Conservation (phyloP, 2,329 filamentous ascomycete genomes). For the Neofusicoccum sp. region DNA sequence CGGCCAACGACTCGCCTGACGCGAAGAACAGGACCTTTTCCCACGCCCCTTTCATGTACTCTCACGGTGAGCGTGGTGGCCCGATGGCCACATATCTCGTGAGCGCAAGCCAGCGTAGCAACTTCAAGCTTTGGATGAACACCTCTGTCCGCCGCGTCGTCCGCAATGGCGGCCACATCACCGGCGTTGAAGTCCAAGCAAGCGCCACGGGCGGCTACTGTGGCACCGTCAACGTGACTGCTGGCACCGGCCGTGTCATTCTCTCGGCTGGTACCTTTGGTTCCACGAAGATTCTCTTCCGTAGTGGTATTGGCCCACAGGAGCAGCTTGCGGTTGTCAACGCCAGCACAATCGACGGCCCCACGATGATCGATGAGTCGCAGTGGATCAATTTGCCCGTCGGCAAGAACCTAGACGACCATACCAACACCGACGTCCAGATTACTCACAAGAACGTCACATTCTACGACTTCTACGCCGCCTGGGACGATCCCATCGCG, state of each 20-base stretch:
- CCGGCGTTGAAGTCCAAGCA: slow-evolving; percentile 64
- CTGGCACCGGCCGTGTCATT: slow-evolving; percentile 62
- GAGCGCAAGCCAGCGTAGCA: slow-evolving; percentile 55
- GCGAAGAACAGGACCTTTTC: slow-evolving; percentile 66
- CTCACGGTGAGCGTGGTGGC: slow-evolving; percentile 64
- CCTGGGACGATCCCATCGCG: slow-evolving; percentile 49
- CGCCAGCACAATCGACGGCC: slow-evolving; percentile 42
- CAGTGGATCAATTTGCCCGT: slow-evolving; percentile 54
- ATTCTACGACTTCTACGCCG: slow-evolving; percentile 66
- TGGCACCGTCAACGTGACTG: slow-evolving; percentile 60
- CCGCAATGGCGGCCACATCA: slow-evolving; percentile 60
- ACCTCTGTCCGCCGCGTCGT: slow-evolving; percentile 67
- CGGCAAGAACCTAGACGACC: slow-evolving; percentile 51
- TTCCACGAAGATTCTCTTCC: slow-evolving; percentile 66
- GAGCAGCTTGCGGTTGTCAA: slow-evolving; percentile 47
- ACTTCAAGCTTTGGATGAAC: slow-evolving; percentile 67
- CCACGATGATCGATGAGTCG: slow-evolving; percentile 43
- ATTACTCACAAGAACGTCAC: slow-evolving; percentile 52
- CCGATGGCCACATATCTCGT: slow-evolving; percentile 71
- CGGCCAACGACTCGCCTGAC: slow-evolving; percentile 58
- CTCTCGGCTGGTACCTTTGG: slow-evolving; percentile 68
- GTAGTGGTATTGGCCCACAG: slow-evolving; percentile 66
- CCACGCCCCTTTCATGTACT: slow-evolving; percentile 66
- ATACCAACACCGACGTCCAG: slow-evolving; percentile 58
- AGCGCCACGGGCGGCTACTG: slow-evolving; percentile 59